phyloP scores from a whole-genome alignment of 1,139 yeast genomes.

The Williopsis jadinii region DNA sequence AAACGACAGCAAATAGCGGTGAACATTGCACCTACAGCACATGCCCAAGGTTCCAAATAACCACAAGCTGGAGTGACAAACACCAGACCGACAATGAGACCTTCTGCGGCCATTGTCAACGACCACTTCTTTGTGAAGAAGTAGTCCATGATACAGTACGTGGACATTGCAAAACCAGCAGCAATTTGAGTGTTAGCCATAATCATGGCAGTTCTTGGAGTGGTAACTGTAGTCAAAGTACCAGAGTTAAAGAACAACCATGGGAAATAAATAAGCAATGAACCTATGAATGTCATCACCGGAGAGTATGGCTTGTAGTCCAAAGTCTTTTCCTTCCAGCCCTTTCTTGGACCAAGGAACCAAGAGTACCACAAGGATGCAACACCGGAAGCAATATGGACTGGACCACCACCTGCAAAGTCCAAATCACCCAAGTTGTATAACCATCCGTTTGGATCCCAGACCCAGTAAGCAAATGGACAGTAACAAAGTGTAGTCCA shows the following conservation, averaged over 20 bases:
- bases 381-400: conserved; percentile 39
- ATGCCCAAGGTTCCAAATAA: conserved; percentile 42
- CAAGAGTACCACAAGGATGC: conserved; percentile 36
- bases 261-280: conserved; percentile 42
- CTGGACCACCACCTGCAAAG: conserved; percentile 47
- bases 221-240: conserved; percentile 34
- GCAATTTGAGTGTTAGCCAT: conserved; percentile 44
- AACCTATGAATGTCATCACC: conserved; percentile 38
- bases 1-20: conserved; percentile 37
- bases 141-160: conserved; percentile 33
- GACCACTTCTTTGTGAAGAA: conserved; percentile 35
- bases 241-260: conserved; percentile 50
- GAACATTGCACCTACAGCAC: conserved; percentile 36
- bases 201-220: conserved; percentile 40
- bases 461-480: conserved; percentile 39
- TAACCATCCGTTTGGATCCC: conserved; percentile 40
- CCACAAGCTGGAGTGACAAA: conserved; percentile 49
- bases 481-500: conserved; percentile 40
- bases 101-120: conserved; percentile 40
- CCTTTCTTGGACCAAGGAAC: conserved; percentile 34
- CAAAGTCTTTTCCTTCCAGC: conserved; percentile 27
- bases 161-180: conserved; percentile 34
- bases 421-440: conserved; percentile 36
- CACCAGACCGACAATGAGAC: conserved; percentile 42
- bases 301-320: conserved; percentile 33